These are phyloP conservation scores for Colletotrichum horii DNA, from an alignment of 2,329 filamentous ascomycete genomes.

Conservation along the genomic window DNA sequence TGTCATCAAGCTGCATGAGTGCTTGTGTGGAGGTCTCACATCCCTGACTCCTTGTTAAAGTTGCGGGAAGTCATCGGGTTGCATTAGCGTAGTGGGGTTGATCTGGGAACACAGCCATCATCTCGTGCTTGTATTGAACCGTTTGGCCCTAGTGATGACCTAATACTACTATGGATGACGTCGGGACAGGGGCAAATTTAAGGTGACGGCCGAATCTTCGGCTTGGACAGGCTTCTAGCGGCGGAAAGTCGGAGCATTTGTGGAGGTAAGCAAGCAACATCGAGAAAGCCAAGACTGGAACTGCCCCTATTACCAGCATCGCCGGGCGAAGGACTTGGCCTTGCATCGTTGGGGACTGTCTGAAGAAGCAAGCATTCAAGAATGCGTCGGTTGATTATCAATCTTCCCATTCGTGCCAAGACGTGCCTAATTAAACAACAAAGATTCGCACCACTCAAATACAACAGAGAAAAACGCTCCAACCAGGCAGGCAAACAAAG, in stretches of 20 bases:
- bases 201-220: background rate
- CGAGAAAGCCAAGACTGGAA: background rate
- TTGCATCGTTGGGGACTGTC: background rate
- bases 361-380: background rate
- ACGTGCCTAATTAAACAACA: background rate
- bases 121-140: background rate
- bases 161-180: background rate
- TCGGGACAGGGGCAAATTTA: background rate
- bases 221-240: background rate
- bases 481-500: fast-evolving
- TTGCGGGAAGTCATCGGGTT: background rate
- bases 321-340: background rate
- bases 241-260: background rate
- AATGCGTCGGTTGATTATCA: background rate
- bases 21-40: background rate
- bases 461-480: background rate
- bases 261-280: background rate
- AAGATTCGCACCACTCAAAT: background rate
- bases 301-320: background rate
- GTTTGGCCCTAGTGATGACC: background rate
- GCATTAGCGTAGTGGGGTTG: background rate
- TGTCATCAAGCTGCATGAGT: background rate
- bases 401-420: background rate
- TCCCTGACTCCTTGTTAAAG: background rate
- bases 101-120: background rate